A percentile compares a stretch with the other conserved stretches of the same genome.
phyloP scores from a whole-genome alignment of 2,329 filamentous ascomycete genomes.

The Claviceps pazoutovae region DNA sequence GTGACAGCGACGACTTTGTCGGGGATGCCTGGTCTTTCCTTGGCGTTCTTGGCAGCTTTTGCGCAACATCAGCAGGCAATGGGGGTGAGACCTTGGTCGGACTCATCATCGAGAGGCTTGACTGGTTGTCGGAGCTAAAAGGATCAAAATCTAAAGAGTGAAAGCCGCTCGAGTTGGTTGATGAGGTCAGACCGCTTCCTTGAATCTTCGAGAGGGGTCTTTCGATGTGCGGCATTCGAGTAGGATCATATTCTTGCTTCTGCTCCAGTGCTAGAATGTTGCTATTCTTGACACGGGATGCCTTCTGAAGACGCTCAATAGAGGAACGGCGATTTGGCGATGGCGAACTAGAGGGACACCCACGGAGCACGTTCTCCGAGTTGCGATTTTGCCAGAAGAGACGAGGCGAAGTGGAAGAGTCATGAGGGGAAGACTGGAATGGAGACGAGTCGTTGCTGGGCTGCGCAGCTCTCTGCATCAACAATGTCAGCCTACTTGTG shows the following conservation, averaged over 20 bases:
- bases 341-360: constrained; percentile 45
- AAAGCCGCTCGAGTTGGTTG: constrained; percentile 38
- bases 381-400: constrained; percentile 81
- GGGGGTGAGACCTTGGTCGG: constrained; percentile 12
- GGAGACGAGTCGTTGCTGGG: constrained; percentile 60
- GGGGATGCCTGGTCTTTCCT: constrained; percentile 65
- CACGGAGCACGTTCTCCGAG: constrained; percentile 62
- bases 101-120: constrained; percentile 20
- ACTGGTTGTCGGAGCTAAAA: constrained; percentile 33
- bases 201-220: constrained; percentile 67
- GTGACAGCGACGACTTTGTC: constrained; percentile 77
- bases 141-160: constrained; percentile 33
- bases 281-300: constrained; percentile 94
- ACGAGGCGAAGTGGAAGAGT: constrained; percentile 57
- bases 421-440: constrained; percentile 71
- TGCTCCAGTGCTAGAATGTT: constrained; percentile 90
- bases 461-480: constrained; percentile 48
- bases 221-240: constrained; percentile 63
- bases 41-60: constrained; percentile 33
- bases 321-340: constrained; percentile 72
- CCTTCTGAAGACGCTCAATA: constrained; percentile 88
- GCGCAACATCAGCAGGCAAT: constrained; percentile 2
- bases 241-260: constrained; percentile 83
- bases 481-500: constrained; percentile 16
- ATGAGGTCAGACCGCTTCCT: constrained; percentile 54